Base-by-base conservation (phyloP, 345 rosid species). In the Moricandia moricandioides region DNA sequence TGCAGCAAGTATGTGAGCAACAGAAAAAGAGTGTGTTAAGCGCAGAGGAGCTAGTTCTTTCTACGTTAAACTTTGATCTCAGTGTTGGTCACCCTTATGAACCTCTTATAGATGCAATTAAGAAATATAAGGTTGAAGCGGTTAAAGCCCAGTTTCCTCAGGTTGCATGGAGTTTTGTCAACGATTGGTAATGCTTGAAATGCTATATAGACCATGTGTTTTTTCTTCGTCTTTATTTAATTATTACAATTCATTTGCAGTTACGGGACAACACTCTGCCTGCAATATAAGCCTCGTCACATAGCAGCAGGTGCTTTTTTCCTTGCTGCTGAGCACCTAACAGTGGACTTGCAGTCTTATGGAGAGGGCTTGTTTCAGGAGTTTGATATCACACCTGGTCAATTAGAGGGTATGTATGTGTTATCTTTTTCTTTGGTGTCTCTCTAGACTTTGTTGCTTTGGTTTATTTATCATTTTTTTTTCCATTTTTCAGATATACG, bases 261-360 rank as follows among this genome's bases (percentile, higher is more conserved):
- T 86, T 89, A 83, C 86, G 79, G 87, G 85, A 90, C 97, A 13
- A 86, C 97, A 65, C 98, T 94, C 82, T 89, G 89, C 91, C 80
- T 94, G 87, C 97, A 94, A 84, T 90, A 88, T 86, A 85, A 83
- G 89, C 97, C 97, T 75, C 88, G 84, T 80, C 97, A 88, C 72
- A 94, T 94, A 84, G 97, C 98, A 1, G 97, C 92, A 62, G 96
- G 92, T 79, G 97, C 91, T 72, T 85, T 94, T 72, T 89, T 90
- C 81, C 93, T 90, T 72, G 97, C 97, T 79, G 91, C 92, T 47
- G 83, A 91, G 83, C 83, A 86, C 81, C 89, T 88, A 57, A 84
- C 80, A 82, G 83, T 89, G 83, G 88, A 88, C 87, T 88, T 91
- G 30, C 86, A 89, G 71, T 88, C 93, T 17, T 89, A 88, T 49